Evolutionary conservation across 2,329 filamentous ascomycete species (phyloP), one percentile per base, ranked within the genome.

Genomic region (Triangularia verruculosa): DNA sequence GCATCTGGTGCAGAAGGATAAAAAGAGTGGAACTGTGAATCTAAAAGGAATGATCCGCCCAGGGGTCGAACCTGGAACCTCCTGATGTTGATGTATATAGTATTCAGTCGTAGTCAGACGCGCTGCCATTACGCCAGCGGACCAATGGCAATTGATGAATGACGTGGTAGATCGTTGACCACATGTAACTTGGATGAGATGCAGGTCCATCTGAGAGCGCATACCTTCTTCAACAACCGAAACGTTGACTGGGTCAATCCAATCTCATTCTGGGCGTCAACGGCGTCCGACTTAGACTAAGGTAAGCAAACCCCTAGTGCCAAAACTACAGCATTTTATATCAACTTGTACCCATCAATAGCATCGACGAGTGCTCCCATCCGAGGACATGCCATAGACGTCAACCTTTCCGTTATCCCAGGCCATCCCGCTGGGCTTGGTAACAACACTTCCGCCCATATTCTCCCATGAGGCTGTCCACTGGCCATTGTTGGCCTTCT

Each of bases 401-500:
- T 68, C 69, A 4, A 70, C 64, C 60, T 68, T 68, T 15, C 66
- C 64, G 30, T 64, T 51, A 22, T 66, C 67, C 67, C 67, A 70
- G 9, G 28, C 52, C 3, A 70, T 60, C 1, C 64, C 57, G 2
- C 27, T 63, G 1, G 68, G 69, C 59, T 70, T 68, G n/a, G 67
- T 67, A 34, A 59, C 67, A 43, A 72, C 67, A 27, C 61, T 68
- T 0, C 72, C 72, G 39, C 72, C 72, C 62, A 73, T 69, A 32
- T 70, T 57, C 67, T 74, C 73, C 73, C 73, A 74, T 17, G 62
- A 51, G 4, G 61, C 12, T 2, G 62, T 67, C 69, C 69, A 71
- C 28, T 58, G 58, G 7, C 64, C 64, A 4, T 67, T 59, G 39
- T 59, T 56, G 47, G 61, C 69, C 47, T 61, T 62, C 59, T 63